phyloP scores from a whole-genome alignment of 1,284 basidiomycete genomes.

The Heterobasidion annosum region DNA sequence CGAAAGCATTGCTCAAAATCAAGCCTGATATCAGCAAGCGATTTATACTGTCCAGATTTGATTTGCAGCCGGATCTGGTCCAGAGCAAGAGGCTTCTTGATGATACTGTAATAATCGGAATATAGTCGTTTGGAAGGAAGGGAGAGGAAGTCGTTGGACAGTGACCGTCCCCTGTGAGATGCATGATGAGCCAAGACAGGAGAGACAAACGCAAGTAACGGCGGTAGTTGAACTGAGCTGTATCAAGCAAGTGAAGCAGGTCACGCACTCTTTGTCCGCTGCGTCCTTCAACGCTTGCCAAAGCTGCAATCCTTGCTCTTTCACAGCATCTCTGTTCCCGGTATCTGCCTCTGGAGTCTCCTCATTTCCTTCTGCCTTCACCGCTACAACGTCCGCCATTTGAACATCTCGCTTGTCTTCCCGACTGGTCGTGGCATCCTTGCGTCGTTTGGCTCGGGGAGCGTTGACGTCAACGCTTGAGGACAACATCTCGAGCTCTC shows the following conservation, averaged over 20 bases:
- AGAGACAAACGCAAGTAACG: constrained; percentile 17
- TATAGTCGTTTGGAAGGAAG: constrained; percentile 74
- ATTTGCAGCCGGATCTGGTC: constrained; percentile 82
- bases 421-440: constrained; percentile 32
- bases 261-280: constrained; percentile 75
- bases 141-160: constrained; percentile 68
- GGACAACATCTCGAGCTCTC: constrained; percentile 43
- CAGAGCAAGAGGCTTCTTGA: constrained; percentile 73
- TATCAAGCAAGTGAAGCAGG: constrained; percentile 12
- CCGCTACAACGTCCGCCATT: constrained; percentile 6
- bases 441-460: constrained; percentile 63
- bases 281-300: constrained; percentile 73
- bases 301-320: constrained; percentile 54
- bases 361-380: constrained; percentile 16
- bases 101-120: constrained; percentile 86
- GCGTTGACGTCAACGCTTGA: constrained; percentile 45
- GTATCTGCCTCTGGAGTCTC: constrained; percentile 14
- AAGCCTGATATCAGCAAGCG: constrained; percentile 63
- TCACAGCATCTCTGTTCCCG: constrained; percentile 30
- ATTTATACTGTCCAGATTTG: constrained; percentile 52
- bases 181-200: constrained; percentile 10
- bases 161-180: constrained; percentile 45
- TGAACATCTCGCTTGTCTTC: constrained; percentile 16
- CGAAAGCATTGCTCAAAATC: constrained; percentile 85
- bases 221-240: constrained; percentile 15